A percentile compares a stretch with the other conserved stretches of the same genome.
phyloP scores from a whole-genome alignment of 805 yeast species.

The Candida quercuum region DNA sequence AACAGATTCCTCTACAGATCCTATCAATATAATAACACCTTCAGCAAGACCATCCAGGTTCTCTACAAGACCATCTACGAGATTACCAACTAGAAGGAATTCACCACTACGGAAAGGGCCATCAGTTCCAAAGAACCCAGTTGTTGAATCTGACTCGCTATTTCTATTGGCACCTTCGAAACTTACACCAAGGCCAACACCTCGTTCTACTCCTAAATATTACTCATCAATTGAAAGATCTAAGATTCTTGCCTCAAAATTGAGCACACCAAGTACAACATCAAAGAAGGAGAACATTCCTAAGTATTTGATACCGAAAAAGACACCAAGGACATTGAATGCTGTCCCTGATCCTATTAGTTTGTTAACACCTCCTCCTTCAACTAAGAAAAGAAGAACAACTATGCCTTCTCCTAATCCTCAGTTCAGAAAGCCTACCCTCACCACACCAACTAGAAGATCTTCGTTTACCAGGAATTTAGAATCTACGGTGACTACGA shows the following conservation, averaged over 20 bases:
- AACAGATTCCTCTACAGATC: slow-evolving; percentile 5
- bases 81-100: neutral
- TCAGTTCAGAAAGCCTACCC: neutral
- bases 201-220: too few species aligned
- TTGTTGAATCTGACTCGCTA: neutral
- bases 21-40: neutral
- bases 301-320: neutral
- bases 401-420: slow-evolving; percentile 4
- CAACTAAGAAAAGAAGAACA: slow-evolving; percentile 1
- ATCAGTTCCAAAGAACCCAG: neutral
- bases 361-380: slow-evolving; percentile 6
- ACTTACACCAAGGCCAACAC: neutral
- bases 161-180: neutral
- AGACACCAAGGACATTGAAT: neutral
- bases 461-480: too few species aligned
- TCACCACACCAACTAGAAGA: neutral
- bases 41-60: neutral
- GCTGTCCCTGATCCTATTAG: slow-evolving; percentile 12
- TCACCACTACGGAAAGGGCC: neutral
- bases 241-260: too few species aligned
- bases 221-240: too few species aligned
- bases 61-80: neutral
- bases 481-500: too few species aligned
- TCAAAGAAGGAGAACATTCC: neutral
- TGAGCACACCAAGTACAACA: too few species aligned